phyloP scores from a whole-genome alignment of 495 filamentous ascomycete genomes.

The Penicillium bialowiezense region DNA sequence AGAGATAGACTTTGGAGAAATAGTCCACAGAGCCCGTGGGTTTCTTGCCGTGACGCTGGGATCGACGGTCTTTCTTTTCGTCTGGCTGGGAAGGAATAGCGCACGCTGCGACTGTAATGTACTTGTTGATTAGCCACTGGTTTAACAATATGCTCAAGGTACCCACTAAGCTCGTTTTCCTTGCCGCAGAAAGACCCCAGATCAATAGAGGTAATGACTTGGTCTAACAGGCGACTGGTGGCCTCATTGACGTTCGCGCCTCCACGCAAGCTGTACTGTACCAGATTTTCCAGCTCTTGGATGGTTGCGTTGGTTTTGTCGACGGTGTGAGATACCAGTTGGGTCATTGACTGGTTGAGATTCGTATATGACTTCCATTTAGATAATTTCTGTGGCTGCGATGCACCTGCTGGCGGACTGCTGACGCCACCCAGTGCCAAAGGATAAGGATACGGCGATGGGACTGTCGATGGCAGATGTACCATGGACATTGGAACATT shows the following conservation, averaged over 20 bases:
- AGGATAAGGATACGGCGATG: neutral
- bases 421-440: neutral
- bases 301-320: constrained; percentile 21
- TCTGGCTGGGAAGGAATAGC: constrained; percentile 11
- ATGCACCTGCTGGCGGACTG: neutral
- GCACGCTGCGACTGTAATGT: constrained; percentile 25
- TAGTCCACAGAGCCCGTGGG: constrained; percentile 39
- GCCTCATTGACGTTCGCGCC: constrained; percentile 42
- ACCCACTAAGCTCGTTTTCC: constrained; percentile 56
- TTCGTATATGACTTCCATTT: constrained; percentile 18
- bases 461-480: neutral
- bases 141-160: no score
- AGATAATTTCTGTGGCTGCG: neutral
- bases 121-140: neutral
- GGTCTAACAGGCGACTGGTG: constrained; percentile 46
- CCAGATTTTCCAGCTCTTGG: constrained; percentile 13
- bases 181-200: constrained; percentile 58
- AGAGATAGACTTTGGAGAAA: constrained; percentile 75
- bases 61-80: constrained; percentile 11
- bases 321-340: constrained; percentile 12
- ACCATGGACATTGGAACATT: constrained; percentile 1
- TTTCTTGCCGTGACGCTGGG: constrained; percentile 5
- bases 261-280: constrained; percentile 11
- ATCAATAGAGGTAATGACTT: constrained; percentile 68
- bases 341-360: constrained; percentile 13